Evolutionary conservation across 352 stramenopile genomes (phyloP).

Genomic region (Pseudoperonospora humuli): DNA sequence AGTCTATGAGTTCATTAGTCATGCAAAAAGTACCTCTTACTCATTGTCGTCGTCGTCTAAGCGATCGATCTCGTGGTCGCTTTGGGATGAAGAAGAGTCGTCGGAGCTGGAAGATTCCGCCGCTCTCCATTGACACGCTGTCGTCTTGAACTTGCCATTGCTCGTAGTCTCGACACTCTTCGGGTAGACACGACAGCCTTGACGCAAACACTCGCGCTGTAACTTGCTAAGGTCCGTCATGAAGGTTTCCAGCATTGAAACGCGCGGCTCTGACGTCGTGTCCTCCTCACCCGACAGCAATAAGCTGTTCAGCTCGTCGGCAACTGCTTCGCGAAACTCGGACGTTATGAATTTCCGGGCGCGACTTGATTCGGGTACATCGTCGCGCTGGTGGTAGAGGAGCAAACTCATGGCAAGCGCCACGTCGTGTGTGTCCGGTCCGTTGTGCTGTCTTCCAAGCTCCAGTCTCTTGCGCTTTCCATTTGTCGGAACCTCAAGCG

Average conservation of each 20-base stretch:
- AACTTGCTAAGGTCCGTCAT: conserved; percentile 25
- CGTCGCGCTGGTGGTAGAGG: conserved; percentile 24
- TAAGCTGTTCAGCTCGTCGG: conserved; percentile 33
- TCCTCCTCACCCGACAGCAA: conserved; percentile 11
- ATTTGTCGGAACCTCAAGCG: conserved; percentile 3
- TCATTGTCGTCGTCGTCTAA: conserved; percentile 31
- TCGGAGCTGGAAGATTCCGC: conserved; percentile 30
- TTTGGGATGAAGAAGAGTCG: conserved; percentile 31
- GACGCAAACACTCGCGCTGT: conserved; percentile 26
- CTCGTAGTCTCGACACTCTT: conserved; percentile 12
- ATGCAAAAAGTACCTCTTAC: conserved; percentile 1
- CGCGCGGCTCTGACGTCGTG: background rate
- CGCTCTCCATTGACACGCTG: conserved; percentile 5
- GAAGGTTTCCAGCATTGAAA: conserved; percentile 33
- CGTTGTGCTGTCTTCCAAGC: background rate
- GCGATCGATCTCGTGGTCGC: conserved; percentile 21
- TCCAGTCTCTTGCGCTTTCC: conserved; percentile 17
- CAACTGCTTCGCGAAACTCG: conserved; percentile 36
- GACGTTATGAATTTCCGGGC: conserved; percentile 28
- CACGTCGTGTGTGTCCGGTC: conserved; percentile 8
- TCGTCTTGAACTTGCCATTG: conserved; percentile 14
- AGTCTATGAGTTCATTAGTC: background rate
- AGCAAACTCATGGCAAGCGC: conserved; percentile 30
- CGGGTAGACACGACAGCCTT: conserved; percentile 34
- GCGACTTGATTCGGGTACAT: conserved; percentile 17